These are phyloP conservation scores for Ceratobasidium sp. DNA, from an alignment of 1,284 basidiomycete species.

Conservation along the genomic window DNA sequence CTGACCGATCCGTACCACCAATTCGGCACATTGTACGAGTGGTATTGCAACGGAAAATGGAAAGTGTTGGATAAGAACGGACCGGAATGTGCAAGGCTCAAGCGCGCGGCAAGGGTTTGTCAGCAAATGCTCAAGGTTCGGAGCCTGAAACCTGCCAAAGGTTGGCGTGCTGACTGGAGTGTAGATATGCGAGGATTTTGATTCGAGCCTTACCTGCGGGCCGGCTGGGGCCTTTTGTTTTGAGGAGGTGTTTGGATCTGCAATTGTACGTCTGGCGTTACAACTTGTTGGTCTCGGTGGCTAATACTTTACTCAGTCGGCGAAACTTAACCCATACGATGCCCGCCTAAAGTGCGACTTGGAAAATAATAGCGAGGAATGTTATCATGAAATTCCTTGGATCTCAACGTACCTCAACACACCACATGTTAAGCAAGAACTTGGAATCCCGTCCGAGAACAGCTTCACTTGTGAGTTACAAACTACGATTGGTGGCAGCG, in stretches of 20 bases:
- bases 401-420: slow-evolving; percentile 63
- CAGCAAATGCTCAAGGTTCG: slow-evolving; percentile 51
- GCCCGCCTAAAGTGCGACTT: slow-evolving; percentile 65
- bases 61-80: slow-evolving; percentile 56
- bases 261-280: not conserved
- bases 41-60: slow-evolving; percentile 57
- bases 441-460: slow-evolving; percentile 61
- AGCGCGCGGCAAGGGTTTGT: slow-evolving; percentile 54
- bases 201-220: slow-evolving; percentile 63
- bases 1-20: slow-evolving; percentile 59
- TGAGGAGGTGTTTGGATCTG: not conserved
- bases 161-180: not conserved
- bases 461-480: slow-evolving; percentile 3
- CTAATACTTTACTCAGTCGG: slow-evolving; percentile 62
- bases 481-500: not conserved
- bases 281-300: slow-evolving; percentile 54
- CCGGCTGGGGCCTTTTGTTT: slow-evolving; percentile 57
- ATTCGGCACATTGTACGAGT: slow-evolving; percentile 61
- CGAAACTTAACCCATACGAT: slow-evolving; percentile 62
- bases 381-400: slow-evolving; percentile 64
- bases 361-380: slow-evolving; percentile 60
- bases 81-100: slow-evolving; percentile 53
- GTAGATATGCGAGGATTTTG: slow-evolving; percentile 55
- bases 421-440: slow-evolving; percentile 62
- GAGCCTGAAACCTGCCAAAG: not conserved